A percentile compares a stretch with the other conserved stretches of the same genome.
phyloP scores from a whole-genome alignment of 345 rosid species.

The Salix arbutifolia region DNA sequence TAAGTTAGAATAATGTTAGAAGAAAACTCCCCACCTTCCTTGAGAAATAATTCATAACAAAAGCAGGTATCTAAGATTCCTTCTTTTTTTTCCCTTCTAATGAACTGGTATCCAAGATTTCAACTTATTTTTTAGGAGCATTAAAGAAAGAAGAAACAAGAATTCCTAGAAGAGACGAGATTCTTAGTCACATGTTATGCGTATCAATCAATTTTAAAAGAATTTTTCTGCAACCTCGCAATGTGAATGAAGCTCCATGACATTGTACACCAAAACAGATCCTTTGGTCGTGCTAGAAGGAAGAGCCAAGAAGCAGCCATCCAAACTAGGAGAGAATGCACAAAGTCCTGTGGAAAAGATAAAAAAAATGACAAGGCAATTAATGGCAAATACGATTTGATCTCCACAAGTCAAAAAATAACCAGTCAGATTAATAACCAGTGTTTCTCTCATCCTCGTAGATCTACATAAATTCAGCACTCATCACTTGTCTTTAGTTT shows the following conservation, averaged over 20 bases:
- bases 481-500: neutral
- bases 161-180: neutral
- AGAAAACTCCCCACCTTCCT: neutral
- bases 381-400: neutral
- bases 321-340: constrained; percentile 77
- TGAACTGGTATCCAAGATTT: too few relatives aligned
- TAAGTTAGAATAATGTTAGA: too few relatives aligned
- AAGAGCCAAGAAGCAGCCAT: constrained; percentile 88
- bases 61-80: too few relatives aligned
- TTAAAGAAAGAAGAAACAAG: too few relatives aligned
- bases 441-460: neutral
- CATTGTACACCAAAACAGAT: constrained; percentile 80
- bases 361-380: neutral
- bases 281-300: constrained; percentile 83
- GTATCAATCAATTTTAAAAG: neutral
- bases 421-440: neutral
- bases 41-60: too few relatives aligned
- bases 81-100: too few relatives aligned
- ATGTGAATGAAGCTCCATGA: constrained; percentile 66
- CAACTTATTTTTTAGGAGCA: too few relatives aligned
- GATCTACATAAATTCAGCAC: neutral
- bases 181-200: neutral
- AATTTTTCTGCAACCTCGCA: constrained; percentile 59
- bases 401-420: too few relatives aligned
- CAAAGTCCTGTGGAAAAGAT: constrained; percentile 52